phyloP scores from a whole-genome alignment of 768 basidiomycete genomes.

The Boletales sp. region DNA sequence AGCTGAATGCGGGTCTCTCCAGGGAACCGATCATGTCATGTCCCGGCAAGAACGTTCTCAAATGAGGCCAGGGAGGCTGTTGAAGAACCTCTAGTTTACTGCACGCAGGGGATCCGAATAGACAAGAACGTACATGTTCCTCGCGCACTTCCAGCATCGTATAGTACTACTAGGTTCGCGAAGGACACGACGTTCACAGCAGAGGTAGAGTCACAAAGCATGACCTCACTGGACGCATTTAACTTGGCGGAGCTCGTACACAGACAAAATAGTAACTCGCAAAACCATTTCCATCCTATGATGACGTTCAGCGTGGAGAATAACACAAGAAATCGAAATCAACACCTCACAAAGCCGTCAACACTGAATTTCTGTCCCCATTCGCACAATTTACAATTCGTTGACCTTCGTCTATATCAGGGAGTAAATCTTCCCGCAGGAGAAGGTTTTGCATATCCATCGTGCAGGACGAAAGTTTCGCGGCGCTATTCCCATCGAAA shows the following conservation, averaged over 20 bases:
- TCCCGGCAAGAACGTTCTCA: background rate
- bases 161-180: conserved; percentile 6
- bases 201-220: conserved; percentile 28
- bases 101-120: no score
- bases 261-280: conserved; percentile 7
- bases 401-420: background rate
- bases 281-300: conserved; percentile 24
- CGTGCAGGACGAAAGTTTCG: no score
- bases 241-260: background rate
- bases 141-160: background rate
- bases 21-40: background rate
- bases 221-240: conserved; percentile 23
- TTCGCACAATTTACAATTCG: conserved; percentile 31
- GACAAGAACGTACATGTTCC: background rate
- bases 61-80: background rate
- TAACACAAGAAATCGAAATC: background rate
- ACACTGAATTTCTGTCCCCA: conserved; percentile 40
- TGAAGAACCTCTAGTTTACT: no score
- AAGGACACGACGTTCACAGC: conserved; percentile 22
- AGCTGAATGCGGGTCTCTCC: background rate
- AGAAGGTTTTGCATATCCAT: no score
- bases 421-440: background rate
- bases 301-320: background rate
- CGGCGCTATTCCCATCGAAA: no score
- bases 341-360: conserved; percentile 42